A percentile compares a stretch with the other conserved stretches of the same genome.
phyloP scores from a whole-genome alignment of 495 filamentous ascomycete genomes.

The Cercophora scortea region DNA sequence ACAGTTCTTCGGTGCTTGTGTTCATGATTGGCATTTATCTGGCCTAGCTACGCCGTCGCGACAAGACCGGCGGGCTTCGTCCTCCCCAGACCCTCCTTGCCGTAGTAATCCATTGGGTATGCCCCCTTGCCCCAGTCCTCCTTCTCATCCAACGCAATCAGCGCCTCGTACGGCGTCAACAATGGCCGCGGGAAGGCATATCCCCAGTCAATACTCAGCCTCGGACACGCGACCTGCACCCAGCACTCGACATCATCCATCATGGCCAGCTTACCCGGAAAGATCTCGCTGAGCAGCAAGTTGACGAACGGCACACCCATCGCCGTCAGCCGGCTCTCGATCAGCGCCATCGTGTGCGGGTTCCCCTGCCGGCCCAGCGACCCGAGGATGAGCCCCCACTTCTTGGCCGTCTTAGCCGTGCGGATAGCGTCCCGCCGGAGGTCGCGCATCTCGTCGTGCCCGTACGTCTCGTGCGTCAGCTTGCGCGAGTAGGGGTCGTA shows the following conservation, averaged over 20 bases:
- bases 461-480: constrained; percentile 82
- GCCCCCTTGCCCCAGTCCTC: constrained; percentile 70
- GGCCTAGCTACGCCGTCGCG: background rate
- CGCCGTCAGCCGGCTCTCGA: constrained; percentile 64
- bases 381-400: constrained; percentile 92
- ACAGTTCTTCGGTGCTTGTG: background rate
- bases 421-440: constrained; percentile 70
- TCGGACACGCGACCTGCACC: constrained; percentile 95
- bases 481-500: constrained; percentile 95
- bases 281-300: constrained; percentile 84
- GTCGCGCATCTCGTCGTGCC: constrained; percentile 80
- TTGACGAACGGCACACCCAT: constrained; percentile 72
- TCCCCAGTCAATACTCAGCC: constrained; percentile 96
- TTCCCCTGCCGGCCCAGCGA: constrained; percentile 92
- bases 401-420: constrained; percentile 63
- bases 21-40: background rate
- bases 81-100: constrained; percentile 81
- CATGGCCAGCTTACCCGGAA: constrained; percentile 85
- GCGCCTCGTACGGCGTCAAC: constrained; percentile 89
- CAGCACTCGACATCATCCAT: constrained; percentile 93
- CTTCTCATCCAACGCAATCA: constrained; percentile 72
- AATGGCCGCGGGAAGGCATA: constrained; percentile 89
- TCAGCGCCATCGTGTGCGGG: constrained; percentile 79
- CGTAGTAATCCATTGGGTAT: constrained; percentile 99
- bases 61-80: constrained; percentile 40